A percentile compares a stretch with the other conserved stretches of the same genome.
These are phyloP conservation scores for Candida incommunis DNA, from an alignment of 805 yeast genomes.

Conservation along the genomic window DNA sequence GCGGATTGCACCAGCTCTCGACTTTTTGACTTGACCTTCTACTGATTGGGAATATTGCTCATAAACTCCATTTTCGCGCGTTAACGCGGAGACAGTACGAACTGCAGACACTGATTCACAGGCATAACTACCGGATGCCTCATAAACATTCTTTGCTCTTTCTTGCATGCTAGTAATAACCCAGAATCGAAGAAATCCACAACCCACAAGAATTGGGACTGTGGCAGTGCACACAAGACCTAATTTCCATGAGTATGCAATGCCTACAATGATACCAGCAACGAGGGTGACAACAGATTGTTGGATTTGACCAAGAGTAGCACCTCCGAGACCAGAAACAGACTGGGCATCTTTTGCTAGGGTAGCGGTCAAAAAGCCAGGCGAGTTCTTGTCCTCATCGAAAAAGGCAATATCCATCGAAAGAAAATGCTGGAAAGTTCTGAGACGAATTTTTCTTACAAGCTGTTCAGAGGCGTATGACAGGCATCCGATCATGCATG, in stretches of 20 bases:
- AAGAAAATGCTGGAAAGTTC: constrained; percentile 11
- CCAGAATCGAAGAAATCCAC: constrained; percentile 14
- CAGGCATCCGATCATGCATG: constrained; percentile 10
- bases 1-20: constrained; percentile 1
- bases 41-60: constrained; percentile 7
- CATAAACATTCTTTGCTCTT: constrained; percentile 9
- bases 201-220: constrained; percentile 11
- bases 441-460: constrained; percentile 12
- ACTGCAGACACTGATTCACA: constrained; percentile 17
- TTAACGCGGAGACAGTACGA: constrained; percentile 16
- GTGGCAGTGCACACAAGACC: constrained; percentile 16
- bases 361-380: constrained; percentile 15
- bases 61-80: constrained; percentile 15
- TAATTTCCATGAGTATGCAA: constrained; percentile 15
- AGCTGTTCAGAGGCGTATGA: constrained; percentile 10
- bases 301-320: constrained; percentile 16
- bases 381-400: constrained; percentile 15
- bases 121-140: constrained; percentile 14
- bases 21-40: constrained; percentile 5
- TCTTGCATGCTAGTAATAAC: constrained; percentile 11
- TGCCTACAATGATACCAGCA: constrained; percentile 14
- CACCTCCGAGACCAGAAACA: constrained; percentile 16
- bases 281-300: constrained; percentile 13
- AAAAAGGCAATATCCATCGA: constrained; percentile 17
- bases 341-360: constrained; percentile 18